Base-by-base conservation (phyloP, 2,329 filamentous ascomycete genomes). In the Teratosphaeria gauchensis region DNA sequence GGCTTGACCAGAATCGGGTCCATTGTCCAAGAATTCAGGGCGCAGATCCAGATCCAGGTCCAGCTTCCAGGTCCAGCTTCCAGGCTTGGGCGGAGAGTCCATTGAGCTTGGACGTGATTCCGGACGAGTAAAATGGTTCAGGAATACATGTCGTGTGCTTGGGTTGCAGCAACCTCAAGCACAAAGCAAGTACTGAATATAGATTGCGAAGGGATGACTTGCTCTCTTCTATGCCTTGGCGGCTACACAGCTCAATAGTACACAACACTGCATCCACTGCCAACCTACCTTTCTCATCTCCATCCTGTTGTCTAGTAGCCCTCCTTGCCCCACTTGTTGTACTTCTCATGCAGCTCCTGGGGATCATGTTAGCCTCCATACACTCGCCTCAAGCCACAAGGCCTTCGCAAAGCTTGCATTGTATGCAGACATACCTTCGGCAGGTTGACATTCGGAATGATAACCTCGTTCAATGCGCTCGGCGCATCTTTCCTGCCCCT, bases 311-410 rank as follows among this genome's bases (percentile, higher is more conserved):
- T 48, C 42, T 48, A 89, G 78, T 88, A 97, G 68, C 90, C 92
- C 68, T 97, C 94, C 85, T 97, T 97, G 77, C 94, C 94, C 85
- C 90, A 97, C 83, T 99, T 99, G 89, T 99, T 99, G 85, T 88
- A 97, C 80, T 88, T 88, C 69, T 99, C 94, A 80, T 99, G 94
- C 65, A 96, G 84, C 71, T 87, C 83, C 90, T 95, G 69, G 59
- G 54, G 1, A 12, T 42, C 14, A 21, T 3, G 11, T 59, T 35
- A 56, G 58, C 58, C 38, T 32, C 54, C 28, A 35, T 31, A 9
- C 5, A 3, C 51, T 53, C 52, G 38, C 9, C 31, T 21, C 53
- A 12, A 24, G 21, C 32, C 35, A 9, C 14, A 21, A 12, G 2
- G 24, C 4, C 24, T 28, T 4, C 24, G 24, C 24, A 28, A 28